Base-by-base conservation (phyloP, 176 grass and related monocot genomes). In the Ensete ventricosum region DNA sequence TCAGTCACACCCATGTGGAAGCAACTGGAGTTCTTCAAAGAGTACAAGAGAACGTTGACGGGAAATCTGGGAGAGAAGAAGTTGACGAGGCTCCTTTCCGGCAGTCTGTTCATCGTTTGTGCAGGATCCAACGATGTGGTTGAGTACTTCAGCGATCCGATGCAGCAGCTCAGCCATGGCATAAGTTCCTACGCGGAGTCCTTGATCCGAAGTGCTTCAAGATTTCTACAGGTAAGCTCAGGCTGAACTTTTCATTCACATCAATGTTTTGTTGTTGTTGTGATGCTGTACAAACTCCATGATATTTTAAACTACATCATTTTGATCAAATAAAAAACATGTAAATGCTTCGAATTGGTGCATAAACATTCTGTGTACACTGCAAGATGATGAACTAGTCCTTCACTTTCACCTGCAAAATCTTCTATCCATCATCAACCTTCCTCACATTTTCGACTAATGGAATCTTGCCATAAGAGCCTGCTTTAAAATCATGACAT, bases 21-120 rank as follows among this genome's bases (percentile, higher is more conserved):
- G 74, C 89, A 96, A 83, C 58, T 96, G 53, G 84, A 48, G 9
- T 84, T 87, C 81, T 96, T 91, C 89, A 82, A 27, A 64, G 82
- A 92, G 78, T 96, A 92, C 84, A 84, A 68, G 79, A 70, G 78
- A 12, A 84, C 82, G 9, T 79, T 96, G 13, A 50, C 0, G 71
- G 22, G 20, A 3, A 79, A 82, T 16, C 74, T 74, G 76, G 92
- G 92, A 21, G 72, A 69, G 34, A 50, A 75, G 1, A 50, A 76
- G 7, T 82, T 80, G 0, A 21, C 34, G 16, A 71, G 76, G 69
- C 83, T 84, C 17, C 74, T 89, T 9, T 9, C 78, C 9, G 78
- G 89, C 64, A 88, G 85, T 34, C 75, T 92, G 8, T 87, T 89
- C 87, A 79, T 87, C 62, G 80, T 88, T 11, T 89, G 88, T 80